Evolutionary conservation across 2,329 filamentous ascomycete species (phyloP), one percentile per base, ranked within the genome.

Genomic region (Dryadomyces quercus-mongolicae): DNA sequence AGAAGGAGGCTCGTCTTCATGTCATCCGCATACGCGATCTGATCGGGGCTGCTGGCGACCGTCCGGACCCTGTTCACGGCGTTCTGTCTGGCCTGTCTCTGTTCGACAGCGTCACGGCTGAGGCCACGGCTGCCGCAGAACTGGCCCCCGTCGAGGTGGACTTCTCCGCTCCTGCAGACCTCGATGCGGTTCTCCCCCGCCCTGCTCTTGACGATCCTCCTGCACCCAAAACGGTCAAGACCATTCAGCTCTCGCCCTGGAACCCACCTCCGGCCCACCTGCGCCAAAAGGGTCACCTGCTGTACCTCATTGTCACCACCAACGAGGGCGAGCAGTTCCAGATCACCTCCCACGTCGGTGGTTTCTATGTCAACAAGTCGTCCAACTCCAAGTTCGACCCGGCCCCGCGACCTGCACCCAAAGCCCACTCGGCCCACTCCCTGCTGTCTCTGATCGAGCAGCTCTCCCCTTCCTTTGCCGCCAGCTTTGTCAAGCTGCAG

Each of bases 1-100:
- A 98, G 74, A 97, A 95, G 74, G 93, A 98, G 72, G 92, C 93
- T 34, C 85, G 94, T 60, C 86, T 98, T 76, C 93, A 98, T 70
- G 74, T 97, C 60, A 82, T 98, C 52, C 81, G 93, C 60, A 85
- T 95, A 58, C 81, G 93, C 59, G 93, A 98, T 67, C 78, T 98
- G 60, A 90, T 98, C 62, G 93, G 93, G 50, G 92, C 92, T 62
- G 84, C 92, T 45, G 90, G 90, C 45, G 83, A 96, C 68, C 85
- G 91, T 57, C 86, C 89, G 54, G 93, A 97, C 67, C 82, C 85
- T 54, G 78, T 94, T 46, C 86, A 95, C 62, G 93, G 93, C 57
- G 82, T 96, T 55, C 77, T 88, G 54, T 85, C 93, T 0, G 94
- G 93, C 40, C 70, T 86, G 48, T 95, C 91, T 45, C 77, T 98